These are phyloP conservation scores for Chaetothyriales sp. DNA, from an alignment of 2,329 filamentous ascomycete species.

Conservation along the genomic window DNA sequence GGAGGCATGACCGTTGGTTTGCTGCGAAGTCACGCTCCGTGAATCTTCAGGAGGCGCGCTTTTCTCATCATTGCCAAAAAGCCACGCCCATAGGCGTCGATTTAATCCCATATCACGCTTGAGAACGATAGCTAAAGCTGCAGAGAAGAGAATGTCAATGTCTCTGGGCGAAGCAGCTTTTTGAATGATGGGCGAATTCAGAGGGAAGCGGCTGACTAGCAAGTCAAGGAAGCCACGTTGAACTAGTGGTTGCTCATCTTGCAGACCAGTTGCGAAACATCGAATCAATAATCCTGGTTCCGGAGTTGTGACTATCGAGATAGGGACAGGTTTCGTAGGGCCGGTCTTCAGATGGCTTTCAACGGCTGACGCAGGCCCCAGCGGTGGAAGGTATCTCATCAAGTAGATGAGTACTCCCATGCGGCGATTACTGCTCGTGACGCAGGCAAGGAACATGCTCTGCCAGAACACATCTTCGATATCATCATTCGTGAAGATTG, in stretches of 20 bases:
- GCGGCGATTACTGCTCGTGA: conserved; percentile 74
- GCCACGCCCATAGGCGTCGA: conserved; percentile 87
- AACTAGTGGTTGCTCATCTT: conserved; percentile 76
- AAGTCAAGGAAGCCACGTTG: conserved; percentile 90
- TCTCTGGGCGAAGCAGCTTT: conserved; percentile 58
- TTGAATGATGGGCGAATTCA: conserved; percentile 71
- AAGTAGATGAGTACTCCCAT: conserved; percentile 82
- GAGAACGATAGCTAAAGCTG: conserved; percentile 74
- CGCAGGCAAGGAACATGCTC: conserved; percentile 84
- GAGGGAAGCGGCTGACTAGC: conserved; percentile 74
- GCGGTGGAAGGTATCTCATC: conserved; percentile 59
- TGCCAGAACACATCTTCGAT: conserved; percentile 94
- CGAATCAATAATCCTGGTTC: conserved; percentile 83
- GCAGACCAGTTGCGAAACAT: conserved; percentile 80
- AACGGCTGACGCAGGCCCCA: conserved; percentile 32
- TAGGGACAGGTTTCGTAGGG: conserved; percentile 34
- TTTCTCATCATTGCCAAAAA: conserved; percentile 59
- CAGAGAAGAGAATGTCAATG: conserved; percentile 65
- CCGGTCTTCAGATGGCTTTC: conserved; percentile 20
- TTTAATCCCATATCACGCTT: conserved; percentile 95
- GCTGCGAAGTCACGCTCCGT: neutral
- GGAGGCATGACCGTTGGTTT: conserved; percentile 17
- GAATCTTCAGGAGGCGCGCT: conserved; percentile 20
- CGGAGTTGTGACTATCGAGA: conserved; percentile 64
- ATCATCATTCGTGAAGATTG: conserved; percentile 46